Base-by-base conservation (phyloP, 2,329 filamentous ascomycete genomes). In the Trichoderma sp. region DNA sequence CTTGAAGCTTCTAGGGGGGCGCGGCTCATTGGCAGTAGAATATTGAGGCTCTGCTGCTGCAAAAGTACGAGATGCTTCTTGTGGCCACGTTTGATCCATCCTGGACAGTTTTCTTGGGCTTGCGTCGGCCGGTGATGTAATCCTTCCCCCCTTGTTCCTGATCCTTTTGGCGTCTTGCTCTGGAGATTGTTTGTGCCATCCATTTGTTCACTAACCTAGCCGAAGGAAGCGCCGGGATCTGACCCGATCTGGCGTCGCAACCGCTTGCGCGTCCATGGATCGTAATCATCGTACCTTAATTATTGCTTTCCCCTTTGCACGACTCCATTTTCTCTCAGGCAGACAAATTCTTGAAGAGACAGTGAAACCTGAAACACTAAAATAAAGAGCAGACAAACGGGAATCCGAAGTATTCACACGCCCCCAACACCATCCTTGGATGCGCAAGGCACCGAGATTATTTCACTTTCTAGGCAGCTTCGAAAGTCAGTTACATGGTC, bases 81-180 rank as follows among this genome's bases (percentile, higher is more conserved):
- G 34, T 39, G 34, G 34, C 34, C 34, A 39, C 34, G 10, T 39
- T 14, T 52, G 19, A 17, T 19, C 26, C 28, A 24, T 9, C 7
- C 5, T 56, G 7, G 43, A 24, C 2, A 0, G 1, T 14, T 14
- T 39, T 14, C 14, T 59, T 45, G 26, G 39, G 59, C 47, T 63
- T 63, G 59, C 59, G 59, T 63, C 41, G 50, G 47, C 48, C 44
- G 58, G 58, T 62, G 59, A 62, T 54, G 59, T 50, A 54, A 62
- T 62, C 59, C 30, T 34, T 14, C 10, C 10, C 34, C 10, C 34
- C 34, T 39, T 3, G 10, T 39, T 14, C 34, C 10, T 39, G 34
- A 39, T 39, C 34, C 7, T 30, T 7, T 9, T 30, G 30, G 30
- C 7, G 1, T 28, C 5, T 28, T 4, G 28, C 21, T 28, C 5